Evolutionary conservation across 2,329 filamentous ascomycete genomes (phyloP), one percentile per base, ranked within the genome.

Genomic region (Claviceps sp.): DNA sequence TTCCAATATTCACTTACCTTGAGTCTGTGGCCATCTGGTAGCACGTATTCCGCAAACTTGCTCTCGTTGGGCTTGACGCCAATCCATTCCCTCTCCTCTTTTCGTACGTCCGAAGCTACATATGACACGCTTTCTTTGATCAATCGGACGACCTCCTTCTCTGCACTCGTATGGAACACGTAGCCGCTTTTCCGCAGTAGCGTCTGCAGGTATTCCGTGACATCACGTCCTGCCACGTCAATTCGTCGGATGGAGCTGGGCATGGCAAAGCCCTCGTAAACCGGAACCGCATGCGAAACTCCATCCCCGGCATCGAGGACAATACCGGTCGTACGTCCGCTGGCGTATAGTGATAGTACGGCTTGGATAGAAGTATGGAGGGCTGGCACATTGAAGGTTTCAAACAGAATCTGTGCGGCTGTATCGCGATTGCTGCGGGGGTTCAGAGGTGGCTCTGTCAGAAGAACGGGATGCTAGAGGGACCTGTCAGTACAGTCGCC

Each of bases 231-330:
- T 13, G 93, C 93, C 37, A 98, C 90, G 66, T 98, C 93, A 65
- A 98, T 96, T 58, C 93, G 79, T 58, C 90, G 82, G 70, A 98
- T 96, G 67, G 88, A 93, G 69, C 87, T 95, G 11, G 89, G 88
- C 70, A 98, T 95, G 6, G 93, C 89, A 65, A 98, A 98, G 1
- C 93, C 93, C 66, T 98, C 91, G 68, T 95, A 98, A 22, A 98
- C 93, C 0, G 93, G 93, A 4, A 98, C 93, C 0, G 93, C 90
- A 64, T 98, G 93, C 42, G 91, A 96, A 43, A 98, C 93, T 34
- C 93, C 93, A 65, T 98, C 93, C 52, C 93, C 93, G 18, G 89
- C 85, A 68, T 98, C 93, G 47, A 98, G 78, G 13, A 98, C 93
- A 56, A 97, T 89, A 60, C 93, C 93, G 4, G 93, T 97, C 24